These are phyloP conservation scores for Phylloporus sp. DNA, from an alignment of 768 basidiomycete species.

Conservation along the genomic window DNA sequence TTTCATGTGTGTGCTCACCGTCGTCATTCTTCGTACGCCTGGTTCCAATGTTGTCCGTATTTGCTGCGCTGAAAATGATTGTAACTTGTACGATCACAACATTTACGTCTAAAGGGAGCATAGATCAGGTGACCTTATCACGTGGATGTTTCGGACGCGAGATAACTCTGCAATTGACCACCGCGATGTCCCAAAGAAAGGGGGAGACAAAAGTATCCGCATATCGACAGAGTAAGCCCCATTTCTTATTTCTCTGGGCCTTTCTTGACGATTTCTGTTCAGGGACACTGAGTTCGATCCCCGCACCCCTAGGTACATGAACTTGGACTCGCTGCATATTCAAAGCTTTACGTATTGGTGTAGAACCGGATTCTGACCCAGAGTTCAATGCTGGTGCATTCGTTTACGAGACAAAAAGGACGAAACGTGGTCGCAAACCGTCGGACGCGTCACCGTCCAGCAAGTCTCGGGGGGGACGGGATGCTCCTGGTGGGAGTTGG, in stretches of 20 bases:
- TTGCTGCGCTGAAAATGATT: constrained; percentile 29
- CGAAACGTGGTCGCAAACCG: constrained; percentile 16
- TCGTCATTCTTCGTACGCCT: constrained; percentile 13
- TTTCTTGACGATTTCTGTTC: background rate
- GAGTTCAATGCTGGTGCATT: constrained; percentile 31
- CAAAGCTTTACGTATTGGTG: background rate
- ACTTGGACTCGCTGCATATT: background rate
- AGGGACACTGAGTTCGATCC: constrained; percentile 29
- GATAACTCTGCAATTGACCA: background rate
- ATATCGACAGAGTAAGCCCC: constrained; percentile 21
- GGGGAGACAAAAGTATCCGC: constrained; percentile 9
- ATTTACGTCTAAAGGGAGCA: background rate
- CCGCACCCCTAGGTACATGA: constrained; percentile 34
- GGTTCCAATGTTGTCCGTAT: constrained; percentile 30
- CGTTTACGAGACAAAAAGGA: constrained; percentile 26
- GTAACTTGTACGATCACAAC: constrained; percentile 26
- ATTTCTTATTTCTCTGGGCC: background rate
- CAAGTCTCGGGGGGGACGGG: constrained; percentile 16
- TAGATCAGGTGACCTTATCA: constrained; percentile 16
- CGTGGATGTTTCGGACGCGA: constrained; percentile 12
- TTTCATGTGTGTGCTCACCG: constrained; percentile 25
- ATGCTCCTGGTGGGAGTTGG: constrained; percentile 1
- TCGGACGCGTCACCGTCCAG: constrained; percentile 12
- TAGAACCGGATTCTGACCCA: constrained; percentile 33
- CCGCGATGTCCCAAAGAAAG: constrained; percentile 18